phyloP scores from a whole-genome alignment of 345 rosid genomes.

The Jatropha curcas region DNA sequence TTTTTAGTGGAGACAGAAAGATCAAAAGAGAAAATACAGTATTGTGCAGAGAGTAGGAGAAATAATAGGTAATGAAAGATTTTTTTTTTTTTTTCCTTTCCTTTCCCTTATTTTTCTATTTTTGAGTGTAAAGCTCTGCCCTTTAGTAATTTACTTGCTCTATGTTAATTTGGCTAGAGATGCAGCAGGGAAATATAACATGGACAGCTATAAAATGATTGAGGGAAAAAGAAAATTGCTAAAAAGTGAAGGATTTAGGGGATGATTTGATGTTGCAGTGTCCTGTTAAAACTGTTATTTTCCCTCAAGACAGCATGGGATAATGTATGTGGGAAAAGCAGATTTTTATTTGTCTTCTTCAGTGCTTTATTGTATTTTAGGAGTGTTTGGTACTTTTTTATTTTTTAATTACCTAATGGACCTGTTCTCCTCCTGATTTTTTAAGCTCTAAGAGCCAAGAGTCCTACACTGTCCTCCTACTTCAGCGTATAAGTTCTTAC shows the following conservation, averaged over 20 bases:
- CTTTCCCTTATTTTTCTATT: background rate
- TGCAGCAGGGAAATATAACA: slow-evolving; percentile 1
- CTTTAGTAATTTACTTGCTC: background rate
- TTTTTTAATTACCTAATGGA: background rate
- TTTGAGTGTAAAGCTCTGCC: background rate
- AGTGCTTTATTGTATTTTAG: background rate
- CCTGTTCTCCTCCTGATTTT: background rate
- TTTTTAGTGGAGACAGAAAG: slow-evolving; percentile 10
- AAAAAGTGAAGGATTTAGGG: background rate
- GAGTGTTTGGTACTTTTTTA: background rate
- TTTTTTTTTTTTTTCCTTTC: background rate
- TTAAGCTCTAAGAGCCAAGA: background rate
- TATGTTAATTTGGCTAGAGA: background rate
- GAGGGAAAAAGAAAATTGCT: background rate
- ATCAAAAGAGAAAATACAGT: slow-evolving; percentile 10
- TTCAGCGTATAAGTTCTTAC: background rate
- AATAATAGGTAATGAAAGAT: background rate
- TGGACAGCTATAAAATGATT: background rate
- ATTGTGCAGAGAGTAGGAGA: background rate
- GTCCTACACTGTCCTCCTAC: slow-evolving; percentile 13
- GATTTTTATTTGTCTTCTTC: slow-evolving; percentile 27
- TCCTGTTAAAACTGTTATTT: slow-evolving; percentile 13
- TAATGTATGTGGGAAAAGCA: slow-evolving; percentile 22
- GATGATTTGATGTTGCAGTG: slow-evolving; percentile 24
- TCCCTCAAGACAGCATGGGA: slow-evolving; percentile 18